Conservation (phyloP, 495 filamentous ascomycete genomes). For the Talaromyces adpressus region DNA sequence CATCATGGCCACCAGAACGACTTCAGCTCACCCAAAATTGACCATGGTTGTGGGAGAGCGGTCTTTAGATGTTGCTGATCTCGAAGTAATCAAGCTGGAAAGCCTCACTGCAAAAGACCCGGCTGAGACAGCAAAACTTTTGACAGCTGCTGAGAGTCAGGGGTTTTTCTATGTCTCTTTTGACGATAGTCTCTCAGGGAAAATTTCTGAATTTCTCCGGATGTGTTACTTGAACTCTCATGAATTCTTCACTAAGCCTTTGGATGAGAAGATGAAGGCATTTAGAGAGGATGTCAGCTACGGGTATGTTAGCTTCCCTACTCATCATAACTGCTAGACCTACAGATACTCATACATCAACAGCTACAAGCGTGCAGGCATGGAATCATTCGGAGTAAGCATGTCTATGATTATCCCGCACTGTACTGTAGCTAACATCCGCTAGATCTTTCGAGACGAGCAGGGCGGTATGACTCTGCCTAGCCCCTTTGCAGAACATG, state of each 20-base stretch:
- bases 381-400: slow-evolving; percentile 13
- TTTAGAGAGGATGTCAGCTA: slow-evolving; percentile 10
- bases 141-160: slow-evolving; percentile 13
- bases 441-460: slow-evolving; percentile 12
- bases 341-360: slow-evolving; percentile 1
- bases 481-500: slow-evolving; percentile 8
- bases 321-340: not conserved
- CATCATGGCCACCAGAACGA: slow-evolving; percentile 9
- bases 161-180: slow-evolving; percentile 17
- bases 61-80: slow-evolving; percentile 12
- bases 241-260: slow-evolving; percentile 10
- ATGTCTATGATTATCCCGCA: not conserved
- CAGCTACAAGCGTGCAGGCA: slow-evolving; percentile 11
- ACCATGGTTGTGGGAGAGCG: slow-evolving; percentile 11
- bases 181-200: slow-evolving; percentile 7
- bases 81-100: slow-evolving; percentile 12
- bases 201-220: slow-evolving; percentile 6
- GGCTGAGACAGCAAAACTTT: slow-evolving; percentile 13
- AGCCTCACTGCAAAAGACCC: slow-evolving; percentile 12
- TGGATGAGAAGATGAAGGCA: slow-evolving; percentile 13
- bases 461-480: slow-evolving; percentile 8
- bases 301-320: slow-evolving; percentile 8
- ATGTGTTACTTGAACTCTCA: slow-evolving; percentile 9
- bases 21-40: slow-evolving; percentile 6
- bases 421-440: not conserved